Evolutionary conservation across 2,329 filamentous ascomycete genomes (phyloP), one percentile per base, ranked within the genome.

Genomic region (Xenoacremonium recifei): DNA sequence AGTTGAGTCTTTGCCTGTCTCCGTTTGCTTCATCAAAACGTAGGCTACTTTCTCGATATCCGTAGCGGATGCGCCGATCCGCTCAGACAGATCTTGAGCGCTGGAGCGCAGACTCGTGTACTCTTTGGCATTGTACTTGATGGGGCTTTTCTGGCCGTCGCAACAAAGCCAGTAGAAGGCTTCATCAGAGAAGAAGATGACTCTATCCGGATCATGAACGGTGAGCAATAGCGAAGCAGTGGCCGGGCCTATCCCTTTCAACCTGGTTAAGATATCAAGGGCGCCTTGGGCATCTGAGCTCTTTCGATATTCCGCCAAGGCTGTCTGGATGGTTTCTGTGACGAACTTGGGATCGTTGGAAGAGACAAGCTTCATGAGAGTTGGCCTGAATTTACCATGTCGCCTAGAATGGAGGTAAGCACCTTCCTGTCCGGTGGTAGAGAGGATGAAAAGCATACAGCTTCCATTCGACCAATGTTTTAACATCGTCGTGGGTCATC

Each of bases 161-260:
- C 76, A 79, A 55, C 79, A 79, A 5, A 85, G 65, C 86, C 86
- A 92, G 50, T 82, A 76, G 58, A 83, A 92, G 4, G 84, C 74
- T 64, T 93, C 88, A 57, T 95, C 89, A 3, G 83, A 86, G 65
- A 92, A 92, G 71, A 92, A 92, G 2, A 87, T 76, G 36, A 83
- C 72, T 11, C 67, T 64, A 1, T 70, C 62, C 0, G 83, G 75
- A 45, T 82, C 75, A 49, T 82, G 76, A 4, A 85, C 78, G 4
- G 83, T 77, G 3, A 93, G 73, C 1, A 92, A 66, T 21, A 93
- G 75, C 2, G 85, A 88, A 1, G 86, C 87, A 1, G 87, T 92
- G 6, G 88, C 88, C 2, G 88, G 87, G 1, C 88, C 88, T 47
- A 95, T 80, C 23, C 88, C 88, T 49, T 74, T 83, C n/a, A 93